phyloP scores from a whole-genome alignment of 2,329 filamentous ascomycete species.

The Fusarium zealandicum region DNA sequence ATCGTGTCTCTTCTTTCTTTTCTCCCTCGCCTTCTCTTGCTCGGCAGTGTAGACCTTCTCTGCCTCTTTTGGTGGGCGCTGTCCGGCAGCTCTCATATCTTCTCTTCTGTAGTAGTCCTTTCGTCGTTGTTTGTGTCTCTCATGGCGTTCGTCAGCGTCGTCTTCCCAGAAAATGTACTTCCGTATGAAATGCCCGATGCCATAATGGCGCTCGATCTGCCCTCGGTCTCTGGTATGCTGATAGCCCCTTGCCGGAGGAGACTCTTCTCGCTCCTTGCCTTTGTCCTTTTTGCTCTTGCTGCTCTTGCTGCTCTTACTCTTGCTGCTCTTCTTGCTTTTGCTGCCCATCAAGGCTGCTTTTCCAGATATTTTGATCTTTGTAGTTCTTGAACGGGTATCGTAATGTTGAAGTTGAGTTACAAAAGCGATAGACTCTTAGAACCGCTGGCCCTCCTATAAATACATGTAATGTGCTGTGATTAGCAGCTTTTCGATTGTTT shows the following conservation, averaged over 20 bases:
- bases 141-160: constrained; percentile 2
- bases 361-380: background rate
- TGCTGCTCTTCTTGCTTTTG: background rate
- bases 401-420: background rate
- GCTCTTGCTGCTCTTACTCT: constrained; percentile 1
- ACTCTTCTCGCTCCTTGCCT: constrained; percentile 5
- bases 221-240: background rate
- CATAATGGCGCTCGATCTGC: constrained; percentile 7
- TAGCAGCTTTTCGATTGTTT: constrained; percentile 3
- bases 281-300: background rate
- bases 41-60: background rate
- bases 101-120: background rate
- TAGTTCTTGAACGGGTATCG: background rate
- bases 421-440: background rate
- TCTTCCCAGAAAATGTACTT: background rate
- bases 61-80: background rate
- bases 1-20: constrained; percentile 1
- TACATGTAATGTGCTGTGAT: constrained; percentile 11
- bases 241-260: background rate
- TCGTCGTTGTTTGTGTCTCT: background rate
- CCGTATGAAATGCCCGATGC: constrained; percentile 9
- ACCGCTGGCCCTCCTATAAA: background rate
- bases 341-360: background rate
- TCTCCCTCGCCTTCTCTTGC: background rate
- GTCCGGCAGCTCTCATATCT: background rate